Conservation (phyloP, 805 yeast species). For the Ogataea nonfermentans region DNA sequence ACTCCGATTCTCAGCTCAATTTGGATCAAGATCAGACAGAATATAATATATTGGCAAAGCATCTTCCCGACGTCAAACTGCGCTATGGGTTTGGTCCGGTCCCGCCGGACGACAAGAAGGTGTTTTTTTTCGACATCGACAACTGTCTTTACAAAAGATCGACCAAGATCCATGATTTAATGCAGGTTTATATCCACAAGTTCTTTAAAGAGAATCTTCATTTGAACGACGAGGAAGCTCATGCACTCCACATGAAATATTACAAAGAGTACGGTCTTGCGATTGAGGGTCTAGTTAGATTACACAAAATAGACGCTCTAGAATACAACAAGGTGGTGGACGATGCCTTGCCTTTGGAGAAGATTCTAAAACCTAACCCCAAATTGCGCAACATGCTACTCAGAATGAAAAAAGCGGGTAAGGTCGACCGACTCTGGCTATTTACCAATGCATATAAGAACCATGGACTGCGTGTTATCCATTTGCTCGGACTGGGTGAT, state of each 20-base stretch:
- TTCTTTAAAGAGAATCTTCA: constrained; percentile 68
- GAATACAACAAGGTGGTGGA: constrained; percentile 88
- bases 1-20: constrained; percentile 17
- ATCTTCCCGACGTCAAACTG: constrained; percentile 30
- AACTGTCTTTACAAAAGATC: constrained; percentile 82
- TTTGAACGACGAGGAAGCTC: constrained; percentile 72
- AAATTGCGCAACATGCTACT: constrained; percentile 52
- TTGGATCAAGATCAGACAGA: constrained; percentile 14
- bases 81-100: constrained; percentile 31
- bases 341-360: constrained; percentile 84
- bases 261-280: constrained; percentile 90
- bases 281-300: constrained; percentile 77
- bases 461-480: constrained; percentile 80
- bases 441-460: constrained; percentile 92
- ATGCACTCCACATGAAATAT: constrained; percentile 64
- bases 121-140: constrained; percentile 89
- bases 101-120: constrained; percentile 28
- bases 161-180: constrained; percentile 74
- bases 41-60: constrained; percentile 11
- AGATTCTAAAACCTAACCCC: constrained; percentile 64
- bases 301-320: constrained; percentile 76
- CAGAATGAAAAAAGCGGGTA: constrained; percentile 41
- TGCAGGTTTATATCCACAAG: constrained; percentile 82
- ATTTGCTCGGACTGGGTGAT: constrained; percentile 85
- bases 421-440: constrained; percentile 79